Evolutionary conservation across 495 filamentous ascomycete genomes (phyloP), one percentile per base, ranked within the genome.

Genomic region (Melanomma pulvis-pyrius): DNA sequence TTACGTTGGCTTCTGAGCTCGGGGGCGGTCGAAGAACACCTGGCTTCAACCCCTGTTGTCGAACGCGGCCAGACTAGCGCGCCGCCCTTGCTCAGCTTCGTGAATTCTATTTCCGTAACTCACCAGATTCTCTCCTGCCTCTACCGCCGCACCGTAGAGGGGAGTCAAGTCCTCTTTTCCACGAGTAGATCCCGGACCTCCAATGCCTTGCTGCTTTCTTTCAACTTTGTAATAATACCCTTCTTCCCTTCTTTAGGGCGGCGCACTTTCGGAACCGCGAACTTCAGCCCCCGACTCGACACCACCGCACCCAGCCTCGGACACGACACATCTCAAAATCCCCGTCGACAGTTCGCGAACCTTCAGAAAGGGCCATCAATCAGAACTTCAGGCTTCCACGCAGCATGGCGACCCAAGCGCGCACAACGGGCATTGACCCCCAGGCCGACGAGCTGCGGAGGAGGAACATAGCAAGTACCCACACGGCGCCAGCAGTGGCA

Each of bases 361-460:
- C 9, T 5, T n/a, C 32, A 22, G 9, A 13, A 28, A 50, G 13
- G 7, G 8, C 11, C 12, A 19, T 6, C 13, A 21, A n/a, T 12
- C 13, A 54, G 11, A 34, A 15, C 7, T 4, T 21, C 4, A 63
- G 15, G 21, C 36, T 25, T 51, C 36, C 56, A 26, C 22, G 46
- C 62, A 74, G 19, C 65, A 77, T 77, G 75, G 70, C 73, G 25
- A 41, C 63, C 36, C 69, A 48, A 59, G 64, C 61, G 52, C 61
- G 47, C 58, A 86, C 84, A 63, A 90, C 91, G 41, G 92, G 90
- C 73, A 81, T 85, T 61, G 84, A 89, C 36, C 74, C 79, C 28
- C 83, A 86, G 69, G 81, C 64, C 54, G 77, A 91, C 59, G 88
- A 91, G 71, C 78, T 89, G 63, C 83, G 91, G 69, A 86, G 88